These are phyloP conservation scores for Psilocybe cyanescens DNA, from an alignment of 768 basidiomycete species.

Conservation along the genomic window DNA sequence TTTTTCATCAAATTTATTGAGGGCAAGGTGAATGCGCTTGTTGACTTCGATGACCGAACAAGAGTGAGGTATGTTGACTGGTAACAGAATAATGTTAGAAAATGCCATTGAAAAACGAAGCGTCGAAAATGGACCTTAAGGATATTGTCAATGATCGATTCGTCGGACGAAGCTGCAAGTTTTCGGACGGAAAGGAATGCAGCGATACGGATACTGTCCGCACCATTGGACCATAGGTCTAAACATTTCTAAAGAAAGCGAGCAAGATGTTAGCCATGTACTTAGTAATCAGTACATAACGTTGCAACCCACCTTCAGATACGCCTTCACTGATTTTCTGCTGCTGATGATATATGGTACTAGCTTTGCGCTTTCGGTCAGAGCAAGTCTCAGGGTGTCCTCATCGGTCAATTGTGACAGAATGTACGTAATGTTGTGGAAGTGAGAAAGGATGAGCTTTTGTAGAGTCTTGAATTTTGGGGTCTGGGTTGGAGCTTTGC, in stretches of 20 bases:
- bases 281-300: neutral
- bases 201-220: conserved; percentile 82
- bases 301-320: conserved; percentile 69
- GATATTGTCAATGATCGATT: conserved; percentile 80
- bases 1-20: conserved; percentile 98
- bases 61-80: conserved; percentile 90
- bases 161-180: conserved; percentile 78
- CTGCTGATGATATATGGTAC: conserved; percentile 87
- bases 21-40: conserved; percentile 85
- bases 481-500: conserved; percentile 85
- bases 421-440: conserved; percentile 83
- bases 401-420: conserved; percentile 75
- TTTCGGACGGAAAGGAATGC: conserved; percentile 85
- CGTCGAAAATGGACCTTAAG: conserved; percentile 67
- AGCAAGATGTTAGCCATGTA: neutral
- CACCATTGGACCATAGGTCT: conserved; percentile 79
- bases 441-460: conserved; percentile 87
- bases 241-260: conserved; percentile 65
- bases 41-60: conserved; percentile 82
- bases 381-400: conserved; percentile 67
- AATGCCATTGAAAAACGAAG: neutral
- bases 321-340: conserved; percentile 82
- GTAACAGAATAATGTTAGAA: neutral
- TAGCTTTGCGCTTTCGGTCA: conserved; percentile 86
- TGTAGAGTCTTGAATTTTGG: conserved; percentile 83